phyloP scores from a whole-genome alignment of 2,329 filamentous ascomycete genomes.

The Ophiostoma ips region DNA sequence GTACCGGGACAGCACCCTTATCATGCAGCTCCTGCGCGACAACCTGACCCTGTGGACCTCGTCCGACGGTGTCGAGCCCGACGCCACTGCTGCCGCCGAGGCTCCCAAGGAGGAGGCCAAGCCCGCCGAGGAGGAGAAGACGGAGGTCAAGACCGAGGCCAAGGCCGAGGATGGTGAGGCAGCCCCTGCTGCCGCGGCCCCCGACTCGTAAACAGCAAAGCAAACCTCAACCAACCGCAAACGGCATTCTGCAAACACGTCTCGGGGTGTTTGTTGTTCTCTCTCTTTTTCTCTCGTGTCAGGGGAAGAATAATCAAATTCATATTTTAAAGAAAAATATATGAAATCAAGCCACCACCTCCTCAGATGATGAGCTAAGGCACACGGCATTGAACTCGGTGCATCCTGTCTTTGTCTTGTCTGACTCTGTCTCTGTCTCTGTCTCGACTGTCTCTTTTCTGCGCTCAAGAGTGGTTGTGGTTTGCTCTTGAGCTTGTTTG shows the following conservation, averaged over 20 bases:
- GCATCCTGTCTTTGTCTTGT: neutral
- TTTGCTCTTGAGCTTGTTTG: neutral
- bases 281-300: neutral
- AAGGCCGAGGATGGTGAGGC: conserved; percentile 7
- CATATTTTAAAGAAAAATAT: neutral
- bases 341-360: neutral
- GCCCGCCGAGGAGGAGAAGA: conserved; percentile 21
- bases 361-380: neutral
- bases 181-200: conserved; percentile 1
- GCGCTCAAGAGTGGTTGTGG: neutral
- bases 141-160: conserved; percentile 6
- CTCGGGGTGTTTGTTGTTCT: too few species aligned
- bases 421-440: neutral
- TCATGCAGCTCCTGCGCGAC: conserved; percentile 98
- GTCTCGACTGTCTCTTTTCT: neutral
- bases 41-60: conserved; percentile 98
- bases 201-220: conserved; percentile 5
- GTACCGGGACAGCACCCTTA: conserved; percentile 96
- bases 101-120: conserved; percentile 33
- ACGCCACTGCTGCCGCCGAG: conserved; percentile 27
- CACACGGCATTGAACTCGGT: neutral
- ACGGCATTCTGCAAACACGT: too few species aligned
- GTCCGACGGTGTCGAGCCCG: conserved; percentile 71
- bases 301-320: neutral
- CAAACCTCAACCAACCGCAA: neutral